A percentile compares a stretch with the other conserved stretches of the same genome.
phyloP scores from a whole-genome alignment of 2,329 filamentous ascomycete genomes.

The Epichloe sylvatica region DNA sequence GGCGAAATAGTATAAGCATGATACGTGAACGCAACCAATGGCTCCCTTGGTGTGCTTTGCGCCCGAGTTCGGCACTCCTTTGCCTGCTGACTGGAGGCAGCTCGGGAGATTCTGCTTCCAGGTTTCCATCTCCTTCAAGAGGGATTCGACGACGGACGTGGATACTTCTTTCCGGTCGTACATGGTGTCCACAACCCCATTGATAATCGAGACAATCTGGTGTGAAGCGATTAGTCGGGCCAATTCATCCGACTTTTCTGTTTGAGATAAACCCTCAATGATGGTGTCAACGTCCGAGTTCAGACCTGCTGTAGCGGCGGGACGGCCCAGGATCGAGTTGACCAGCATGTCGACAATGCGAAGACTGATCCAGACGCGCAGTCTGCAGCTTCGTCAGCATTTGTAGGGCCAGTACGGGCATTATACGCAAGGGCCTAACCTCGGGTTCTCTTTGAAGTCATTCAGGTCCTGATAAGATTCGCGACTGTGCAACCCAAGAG shows the following conservation, averaged over 20 bases:
- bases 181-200: slow-evolving; percentile 27
- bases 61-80: background rate
- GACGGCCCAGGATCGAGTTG: slow-evolving; percentile 24
- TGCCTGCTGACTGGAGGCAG: slow-evolving; percentile 14
- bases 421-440: slow-evolving; percentile 9
- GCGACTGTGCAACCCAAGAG: slow-evolving; percentile 37
- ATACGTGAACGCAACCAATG: slow-evolving; percentile 38
- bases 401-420: too few species aligned
- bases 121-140: slow-evolving; percentile 27
- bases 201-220: slow-evolving; percentile 28
- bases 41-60: slow-evolving; percentile 17
- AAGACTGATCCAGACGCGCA: slow-evolving; percentile 24
- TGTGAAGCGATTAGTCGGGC: slow-evolving; percentile 26
- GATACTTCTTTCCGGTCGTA: slow-evolving; percentile 25
- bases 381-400: slow-evolving; percentile 8
- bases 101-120: slow-evolving; percentile 32
- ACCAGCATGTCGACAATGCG: slow-evolving; percentile 25
- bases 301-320: slow-evolving; percentile 21
- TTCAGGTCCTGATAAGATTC: slow-evolving; percentile 16
- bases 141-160: slow-evolving; percentile 21
- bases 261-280: slow-evolving; percentile 11
- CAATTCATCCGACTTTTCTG: slow-evolving; percentile 2
- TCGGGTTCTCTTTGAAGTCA: slow-evolving; percentile 8
- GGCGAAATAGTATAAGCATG: slow-evolving; percentile 44
- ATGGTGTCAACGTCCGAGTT: slow-evolving; percentile 14